Conservation (phyloP, 495 filamentous ascomycete species). For the Aspergillus carlsbadensis region DNA sequence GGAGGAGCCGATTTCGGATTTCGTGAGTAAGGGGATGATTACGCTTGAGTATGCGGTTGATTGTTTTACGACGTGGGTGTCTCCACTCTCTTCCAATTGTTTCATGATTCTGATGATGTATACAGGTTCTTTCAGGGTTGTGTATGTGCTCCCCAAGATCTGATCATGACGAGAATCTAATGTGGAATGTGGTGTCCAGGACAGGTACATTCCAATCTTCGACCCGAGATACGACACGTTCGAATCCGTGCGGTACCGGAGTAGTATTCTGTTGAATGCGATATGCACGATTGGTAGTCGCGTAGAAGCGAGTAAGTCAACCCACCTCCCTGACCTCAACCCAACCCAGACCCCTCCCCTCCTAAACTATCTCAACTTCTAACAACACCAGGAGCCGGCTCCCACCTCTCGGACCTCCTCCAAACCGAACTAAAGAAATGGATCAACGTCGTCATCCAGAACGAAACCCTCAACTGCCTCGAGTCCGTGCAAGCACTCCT, state of each 20-base stretch:
- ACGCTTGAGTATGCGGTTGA: conserved; percentile 32
- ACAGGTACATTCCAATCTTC: conserved; percentile 49
- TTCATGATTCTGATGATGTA: neutral
- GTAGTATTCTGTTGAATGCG: conserved; percentile 46
- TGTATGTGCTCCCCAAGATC: conserved; percentile 17
- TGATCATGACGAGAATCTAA: neutral
- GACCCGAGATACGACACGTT: conserved; percentile 44
- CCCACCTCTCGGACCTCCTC: conserved; percentile 37
- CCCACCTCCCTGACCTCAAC: too few species aligned
- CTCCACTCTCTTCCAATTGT: neutral
- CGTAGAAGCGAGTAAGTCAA: conserved; percentile 31
- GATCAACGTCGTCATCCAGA: conserved; percentile 46
- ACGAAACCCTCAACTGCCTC: conserved; percentile 32
- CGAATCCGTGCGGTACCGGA: conserved; percentile 36
- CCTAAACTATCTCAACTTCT: too few species aligned
- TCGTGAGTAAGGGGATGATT: conserved; percentile 37
- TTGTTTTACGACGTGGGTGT: conserved; percentile 35
- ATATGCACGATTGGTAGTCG: conserved; percentile 51
- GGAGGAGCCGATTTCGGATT: conserved; percentile 35
- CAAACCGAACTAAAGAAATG: conserved; percentile 42
- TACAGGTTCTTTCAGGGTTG: conserved; percentile 46
- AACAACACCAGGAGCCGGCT: conserved; percentile 26
- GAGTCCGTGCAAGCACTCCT: conserved; percentile 52
- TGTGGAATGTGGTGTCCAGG: conserved; percentile 15
- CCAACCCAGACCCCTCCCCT: too few species aligned